Base-by-base conservation (phyloP, 768 basidiomycete genomes). In the Panellus pusillus region DNA sequence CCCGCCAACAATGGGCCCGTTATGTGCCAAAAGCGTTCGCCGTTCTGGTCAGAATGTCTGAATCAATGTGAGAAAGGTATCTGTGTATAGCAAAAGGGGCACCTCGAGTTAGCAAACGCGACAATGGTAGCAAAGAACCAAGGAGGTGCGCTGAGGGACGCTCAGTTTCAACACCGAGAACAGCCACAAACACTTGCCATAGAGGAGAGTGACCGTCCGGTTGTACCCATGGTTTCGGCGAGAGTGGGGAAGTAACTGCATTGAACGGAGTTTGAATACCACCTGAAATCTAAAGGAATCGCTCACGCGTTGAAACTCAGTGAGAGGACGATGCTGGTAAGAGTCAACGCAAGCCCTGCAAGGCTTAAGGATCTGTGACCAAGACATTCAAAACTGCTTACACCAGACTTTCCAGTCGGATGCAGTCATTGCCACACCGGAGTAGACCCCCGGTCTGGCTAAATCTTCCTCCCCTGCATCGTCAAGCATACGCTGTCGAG, bases 321-420 rank as follows among this genome's bases (percentile, higher is more conserved):
- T n/a, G 83, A 79, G 39, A 84, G 66, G 29, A 82, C 79, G 44
- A 79, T 70, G 18, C 65, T 62, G 14, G 67, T 67, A 19, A 76
- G 54, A 8, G 68, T 64, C 7, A 72, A 32, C 7, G 74, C 67
- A 47, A 78, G 69, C 70, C 72, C 58, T 60, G 38, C 7, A 20
- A 28, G 14, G 20, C 36, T 47, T 28, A 13, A 14, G 50, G 17
- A 18, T 31, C 29, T 15, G 35, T n/a, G 5, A 70, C 31, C 74
- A 35, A 72, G 41, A 19, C 4, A 80, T 74, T 72, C 42, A n/a
- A 9, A 6, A 18, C 15, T 19, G 71, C 58, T 48, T 47, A 60
- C 59, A 86, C 84, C 88, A 91, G 49, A 90, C 85, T 68, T 86
- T 86, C 79, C 79, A 77, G 64, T 91, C 90, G 9, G 75, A 72